phyloP scores from a whole-genome alignment of 2,329 filamentous ascomycete species.

The Botrytis squamosa region DNA sequence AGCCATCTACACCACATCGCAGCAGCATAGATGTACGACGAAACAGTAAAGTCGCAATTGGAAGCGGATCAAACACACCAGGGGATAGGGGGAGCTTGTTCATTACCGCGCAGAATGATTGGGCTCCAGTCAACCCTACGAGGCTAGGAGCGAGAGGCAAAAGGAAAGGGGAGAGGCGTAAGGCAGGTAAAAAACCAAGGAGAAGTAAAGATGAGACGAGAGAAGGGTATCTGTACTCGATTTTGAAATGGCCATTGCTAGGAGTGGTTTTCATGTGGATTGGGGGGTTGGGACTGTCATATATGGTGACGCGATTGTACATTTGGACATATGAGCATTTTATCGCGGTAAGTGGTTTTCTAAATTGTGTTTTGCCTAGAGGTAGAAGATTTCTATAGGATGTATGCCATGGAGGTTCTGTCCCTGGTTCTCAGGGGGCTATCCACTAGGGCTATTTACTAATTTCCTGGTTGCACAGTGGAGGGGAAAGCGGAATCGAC shows the following conservation, averaged over 20 bases:
- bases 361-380: neutral
- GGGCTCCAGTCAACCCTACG: constrained; percentile 73
- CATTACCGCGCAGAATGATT: constrained; percentile 91
- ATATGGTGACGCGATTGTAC: constrained; percentile 81
- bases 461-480: constrained; percentile 70
- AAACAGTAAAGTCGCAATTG: constrained; percentile 16
- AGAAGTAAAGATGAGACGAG: constrained; percentile 84
- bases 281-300: constrained; percentile 66
- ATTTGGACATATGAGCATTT: constrained; percentile 78
- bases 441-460: neutral
- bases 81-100: constrained; percentile 45
- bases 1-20: constrained; percentile 22
- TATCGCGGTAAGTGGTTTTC: constrained; percentile 18
- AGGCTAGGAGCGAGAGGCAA: constrained; percentile 38
- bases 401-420: neutral
- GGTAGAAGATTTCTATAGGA: neutral
- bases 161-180: constrained; percentile 40
- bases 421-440: neutral
- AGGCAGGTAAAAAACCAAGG: constrained; percentile 38
- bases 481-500: constrained; percentile 71
- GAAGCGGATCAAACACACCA: constrained; percentile 20
- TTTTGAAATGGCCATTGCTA: constrained; percentile 91
- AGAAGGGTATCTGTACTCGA: constrained; percentile 84
- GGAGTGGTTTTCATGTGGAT: constrained; percentile 80
- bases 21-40: constrained; percentile 27